phyloP scores from a whole-genome alignment of 2,329 filamentous ascomycete species.

The Coniochaeta prunicola region DNA sequence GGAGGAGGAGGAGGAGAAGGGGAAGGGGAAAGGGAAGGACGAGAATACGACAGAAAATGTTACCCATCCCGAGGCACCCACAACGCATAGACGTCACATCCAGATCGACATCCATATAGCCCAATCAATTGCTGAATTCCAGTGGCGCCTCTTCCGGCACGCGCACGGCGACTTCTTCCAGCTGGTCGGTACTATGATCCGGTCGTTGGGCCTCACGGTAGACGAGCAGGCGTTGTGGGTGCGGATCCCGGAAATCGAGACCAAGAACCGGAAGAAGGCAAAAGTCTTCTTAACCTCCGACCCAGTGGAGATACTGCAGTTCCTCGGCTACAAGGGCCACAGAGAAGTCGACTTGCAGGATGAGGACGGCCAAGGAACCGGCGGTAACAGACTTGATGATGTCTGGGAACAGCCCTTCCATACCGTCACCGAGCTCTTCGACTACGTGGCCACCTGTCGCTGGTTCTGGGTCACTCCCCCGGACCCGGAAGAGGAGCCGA shows the following conservation, averaged over 20 bases:
- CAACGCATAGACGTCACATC: constrained; percentile 31
- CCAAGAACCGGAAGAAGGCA: constrained; percentile 44
- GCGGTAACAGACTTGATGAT: no score
- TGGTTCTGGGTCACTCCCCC: constrained; percentile 43
- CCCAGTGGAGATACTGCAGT: constrained; percentile 47
- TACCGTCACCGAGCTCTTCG: constrained; percentile 48
- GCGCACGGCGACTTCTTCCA: constrained; percentile 68
- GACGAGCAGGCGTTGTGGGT: constrained; percentile 58
- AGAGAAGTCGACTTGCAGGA: neutral
- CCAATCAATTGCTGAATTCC: constrained; percentile 29
- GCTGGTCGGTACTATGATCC: constrained; percentile 54
- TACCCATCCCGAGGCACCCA: neutral
- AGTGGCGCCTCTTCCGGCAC: constrained; percentile 62
- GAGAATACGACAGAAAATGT: no score
- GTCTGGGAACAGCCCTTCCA: constrained; percentile 50
- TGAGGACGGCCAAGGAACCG: neutral
- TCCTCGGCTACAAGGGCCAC: constrained; percentile 52
- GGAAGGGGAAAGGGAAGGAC: no score
- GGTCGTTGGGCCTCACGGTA: constrained; percentile 57
- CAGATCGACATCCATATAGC: constrained; percentile 65
- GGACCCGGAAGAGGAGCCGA: constrained; percentile 10
- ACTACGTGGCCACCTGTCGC: constrained; percentile 50
- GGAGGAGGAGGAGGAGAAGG: neutral
- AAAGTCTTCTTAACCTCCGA: constrained; percentile 54
- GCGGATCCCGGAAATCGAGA: constrained; percentile 62